Base-by-base conservation (phyloP, 2,329 filamentous ascomycete genomes). In the Niveomyces coronatus region DNA sequence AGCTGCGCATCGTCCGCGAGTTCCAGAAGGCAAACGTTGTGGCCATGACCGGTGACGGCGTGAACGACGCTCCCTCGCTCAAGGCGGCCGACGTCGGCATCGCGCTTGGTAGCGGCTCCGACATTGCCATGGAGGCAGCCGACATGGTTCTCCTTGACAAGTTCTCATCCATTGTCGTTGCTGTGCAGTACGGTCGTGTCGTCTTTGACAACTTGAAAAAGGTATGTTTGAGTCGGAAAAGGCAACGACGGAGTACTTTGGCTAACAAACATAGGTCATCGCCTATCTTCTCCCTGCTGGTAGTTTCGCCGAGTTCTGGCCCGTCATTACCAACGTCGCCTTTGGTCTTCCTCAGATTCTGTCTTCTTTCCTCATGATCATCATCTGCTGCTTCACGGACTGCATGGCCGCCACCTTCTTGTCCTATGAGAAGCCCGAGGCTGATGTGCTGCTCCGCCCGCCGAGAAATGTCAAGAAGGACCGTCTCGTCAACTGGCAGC, bases 11-110 rank as follows among this genome's bases (percentile, higher is more conserved):
- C 44, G 82, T 88, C n/a, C 73, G 74, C 20, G 81, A 84, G 53
- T 79, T 86, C 44, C 82, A 85, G 51, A 58, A 66, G 8, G 65
- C 71, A 52, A 81, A 47, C 57, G 79, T 83, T 2, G 76, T 93
- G 1, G 85, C 79, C 27, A 91, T 93, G 75, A 84, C 88, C 2
- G 86, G 85, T 26, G 85, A 93, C 48, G 85, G 86, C 14, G 85
- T 89, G 47, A 93, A 93, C 50, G 86, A 94, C 52, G 82, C 85
- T 0, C 85, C 85, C 0, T 85, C 85, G 2, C 71, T 94, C 4
- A 77, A 82, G 2, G 78, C 79, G 1, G 84, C 86, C 13, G 85
- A 94, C 48, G 76, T 93, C 1, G 84, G 84, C 40, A 89, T 94
- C 43, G 82, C 85, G 1, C 77, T 93, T 48, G 83, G 82, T 2